Evolutionary conservation across 192 early-diverging fungal species (phyloP), one percentile per base, ranked within the genome.

Genomic region (Coemansia reversa): DNA sequence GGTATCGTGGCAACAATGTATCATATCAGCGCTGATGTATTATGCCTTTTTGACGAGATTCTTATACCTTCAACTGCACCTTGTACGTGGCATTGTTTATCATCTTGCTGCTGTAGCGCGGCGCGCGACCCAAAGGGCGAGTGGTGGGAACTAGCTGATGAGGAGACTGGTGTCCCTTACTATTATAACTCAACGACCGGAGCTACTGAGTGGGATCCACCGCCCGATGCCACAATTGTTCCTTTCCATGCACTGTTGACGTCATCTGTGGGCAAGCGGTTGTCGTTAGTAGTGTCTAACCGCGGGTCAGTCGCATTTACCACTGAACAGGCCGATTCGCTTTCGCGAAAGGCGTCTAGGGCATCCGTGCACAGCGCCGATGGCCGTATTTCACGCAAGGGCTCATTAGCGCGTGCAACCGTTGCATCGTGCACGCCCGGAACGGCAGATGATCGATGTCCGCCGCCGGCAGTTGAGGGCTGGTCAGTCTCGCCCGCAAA

Each of bases 71-170:
- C 8, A 33, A 29, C 47, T 19, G 16, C 51, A 22, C 51, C 33
- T 7, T 45, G 39, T 45, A 16, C 14, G 14, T 45, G 39, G 39
- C 0, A 16, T 11, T 16, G 39, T 16, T 5, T 45, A 45, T 35
- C 6, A 11, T 45, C 9, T 45, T 45, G 39, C 14, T 51, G 42
- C 28, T 71, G 58, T 77, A 93, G 91, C 25, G 84, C 87, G 48
- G 85, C 86, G 23, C 86, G 75, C 63, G 85, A 91, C 72, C 88
- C 85, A 22, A 83, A 84, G 50, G 87, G 87, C 69, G 96, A 98
- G 69, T 98, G 94, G 93, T 98, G 96, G 96, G 94, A 98, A 83
- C 86, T 95, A 27, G 89, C 87, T 66, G 94, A 96, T 74, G 91
- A 95, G 32, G 75, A 89, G 35, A 84, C 90, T 39, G 86, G 92